Evolutionary conservation across 2,329 filamentous ascomycete species (phyloP), one percentile per base, ranked within the genome.

Genomic region (Aspergillus flavus): DNA sequence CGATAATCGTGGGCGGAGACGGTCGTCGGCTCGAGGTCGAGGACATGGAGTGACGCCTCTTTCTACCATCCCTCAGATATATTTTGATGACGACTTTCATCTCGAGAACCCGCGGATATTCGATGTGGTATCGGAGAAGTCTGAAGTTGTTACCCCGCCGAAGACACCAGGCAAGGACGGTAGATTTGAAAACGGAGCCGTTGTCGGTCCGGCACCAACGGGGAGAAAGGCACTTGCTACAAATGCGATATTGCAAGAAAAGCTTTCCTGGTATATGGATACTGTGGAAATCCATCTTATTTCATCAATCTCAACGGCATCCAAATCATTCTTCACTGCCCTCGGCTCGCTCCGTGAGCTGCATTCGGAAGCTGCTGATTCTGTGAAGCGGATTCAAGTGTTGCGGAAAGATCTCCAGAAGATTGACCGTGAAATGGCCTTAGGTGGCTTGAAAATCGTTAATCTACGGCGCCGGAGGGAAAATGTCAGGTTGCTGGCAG

Each of bases 261-360:
- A 99, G 78, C 83, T 99, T 14, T 98, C 95, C 0, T 99, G 95
- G 95, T 99, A 99, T 77, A 97, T 99, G 93, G 95, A 99, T 76
- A 99, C 95, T 0, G 93, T 99, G 26, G 95, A 99, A 76, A 93
- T 99, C 60, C 95, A 99, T 75, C 83, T 99, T 9, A 97, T 99
- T 70, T 93, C 92, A 36, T 97, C 94, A 0, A 99, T 99, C 66
- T 98, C 94, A 2, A 93, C 92, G 0, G 95, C 95, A 1, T 98
- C 95, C 0, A 93, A 93, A 0, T 97, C 94, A 0, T 99, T 99
- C 78, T 99, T 99, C 73, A 94, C 93, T 0, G 95, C 95, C 0
- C 82, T 99, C 0, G 94, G 95, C 0, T 96, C 94, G 0, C 82
- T 99, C 39, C 91, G 93, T 68, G 93, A 97, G 74, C 82, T 99